Percentiles rank a stretch among this genome's conserved stretches.
Evolutionary conservation across 1,284 basidiomycete genomes (phyloP).

Genomic region (Boletus hoseneyae): DNA sequence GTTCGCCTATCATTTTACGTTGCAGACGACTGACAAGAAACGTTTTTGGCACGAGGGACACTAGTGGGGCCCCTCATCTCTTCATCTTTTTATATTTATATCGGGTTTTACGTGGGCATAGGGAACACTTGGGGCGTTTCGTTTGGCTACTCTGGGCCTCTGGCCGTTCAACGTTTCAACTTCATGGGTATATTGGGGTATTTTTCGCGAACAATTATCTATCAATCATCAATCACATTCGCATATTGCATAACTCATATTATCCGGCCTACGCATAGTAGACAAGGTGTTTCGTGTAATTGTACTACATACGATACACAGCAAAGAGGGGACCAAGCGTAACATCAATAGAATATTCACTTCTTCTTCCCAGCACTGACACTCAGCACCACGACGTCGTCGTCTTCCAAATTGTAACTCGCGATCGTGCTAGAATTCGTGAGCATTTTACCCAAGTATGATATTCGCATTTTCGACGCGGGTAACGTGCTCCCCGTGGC

Average conservation of each 20-base stretch:
- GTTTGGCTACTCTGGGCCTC: constrained; percentile 6
- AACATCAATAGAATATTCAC: constrained; percentile 33
- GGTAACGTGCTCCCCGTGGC: constrained; percentile 72
- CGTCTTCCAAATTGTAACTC: constrained; percentile 85
- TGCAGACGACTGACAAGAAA: constrained; percentile 14
- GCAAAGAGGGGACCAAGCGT: neutral
- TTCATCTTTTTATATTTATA: constrained; percentile 12
- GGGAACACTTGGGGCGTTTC: constrained; percentile 1
- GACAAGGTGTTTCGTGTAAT: constrained; percentile 19
- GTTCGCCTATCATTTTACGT: constrained; percentile 26
- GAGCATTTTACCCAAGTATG: constrained; percentile 78
- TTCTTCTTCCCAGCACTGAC: constrained; percentile 77
- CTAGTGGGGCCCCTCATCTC: constrained; percentile 1
- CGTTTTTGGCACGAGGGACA: constrained; percentile 29
- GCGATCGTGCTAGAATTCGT: constrained; percentile 84
- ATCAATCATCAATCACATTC: constrained; percentile 13
- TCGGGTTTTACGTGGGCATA: constrained; percentile 24
- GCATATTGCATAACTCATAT: constrained; percentile 22
- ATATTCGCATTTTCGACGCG: constrained; percentile 75
- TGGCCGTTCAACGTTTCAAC: neutral
- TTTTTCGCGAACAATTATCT: constrained; percentile 10
- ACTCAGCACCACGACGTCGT: constrained; percentile 73
- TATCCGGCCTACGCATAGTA: constrained; percentile 10
- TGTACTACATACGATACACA: constrained; percentile 10
- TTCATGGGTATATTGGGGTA: constrained; percentile 8